Conservation (phyloP, 208 protist species). For the Wallacemonas collosoma region DNA sequence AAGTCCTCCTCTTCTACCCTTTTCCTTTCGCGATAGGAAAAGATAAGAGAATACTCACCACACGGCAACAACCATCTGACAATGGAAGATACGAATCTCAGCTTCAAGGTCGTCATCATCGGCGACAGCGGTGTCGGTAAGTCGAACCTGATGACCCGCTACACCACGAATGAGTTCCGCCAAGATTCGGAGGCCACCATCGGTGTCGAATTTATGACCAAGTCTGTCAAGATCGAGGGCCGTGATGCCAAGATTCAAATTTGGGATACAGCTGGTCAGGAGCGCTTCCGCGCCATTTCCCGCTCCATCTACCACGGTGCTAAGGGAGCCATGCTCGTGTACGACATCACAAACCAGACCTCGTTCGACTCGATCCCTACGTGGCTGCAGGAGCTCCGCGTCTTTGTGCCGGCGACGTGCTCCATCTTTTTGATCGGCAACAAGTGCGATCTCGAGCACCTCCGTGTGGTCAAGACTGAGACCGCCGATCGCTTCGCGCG, state of each 20-base stretch:
- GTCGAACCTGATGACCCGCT: slow-evolving; percentile 90
- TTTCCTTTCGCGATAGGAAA: no score
- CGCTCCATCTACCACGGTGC: slow-evolving; percentile 97
- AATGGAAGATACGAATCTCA: slow-evolving; percentile 89
- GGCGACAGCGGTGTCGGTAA: slow-evolving; percentile 92
- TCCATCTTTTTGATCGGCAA: slow-evolving; percentile 99
- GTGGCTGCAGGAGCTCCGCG: slow-evolving; percentile 98
- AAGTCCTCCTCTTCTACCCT: no score
- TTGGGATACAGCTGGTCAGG: slow-evolving; percentile 99
- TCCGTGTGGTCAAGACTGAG: slow-evolving; percentile 94
- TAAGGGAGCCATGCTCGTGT: slow-evolving; percentile 98
- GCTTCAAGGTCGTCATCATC: slow-evolving; percentile 96
- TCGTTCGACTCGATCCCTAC: slow-evolving; percentile 98
- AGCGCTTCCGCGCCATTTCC: slow-evolving; percentile 99
- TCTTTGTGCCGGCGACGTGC: slow-evolving; percentile 96
- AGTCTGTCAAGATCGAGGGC: slow-evolving; percentile 90
- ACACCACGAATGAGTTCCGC: slow-evolving; percentile 89
- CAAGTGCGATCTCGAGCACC: slow-evolving; percentile 95
- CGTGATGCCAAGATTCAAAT: slow-evolving; percentile 99
- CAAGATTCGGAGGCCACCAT: slow-evolving; percentile 92
- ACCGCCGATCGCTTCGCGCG: slow-evolving; percentile 95
- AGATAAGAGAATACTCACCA: no score
- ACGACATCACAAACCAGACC: slow-evolving; percentile 98
- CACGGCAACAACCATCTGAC: no score
- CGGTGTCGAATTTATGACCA: slow-evolving; percentile 94